Percentiles rank a stretch among this genome's conserved stretches.
phyloP scores from a whole-genome alignment of 2,329 filamentous ascomycete genomes.

The Rhytidhysteron rufulum region DNA sequence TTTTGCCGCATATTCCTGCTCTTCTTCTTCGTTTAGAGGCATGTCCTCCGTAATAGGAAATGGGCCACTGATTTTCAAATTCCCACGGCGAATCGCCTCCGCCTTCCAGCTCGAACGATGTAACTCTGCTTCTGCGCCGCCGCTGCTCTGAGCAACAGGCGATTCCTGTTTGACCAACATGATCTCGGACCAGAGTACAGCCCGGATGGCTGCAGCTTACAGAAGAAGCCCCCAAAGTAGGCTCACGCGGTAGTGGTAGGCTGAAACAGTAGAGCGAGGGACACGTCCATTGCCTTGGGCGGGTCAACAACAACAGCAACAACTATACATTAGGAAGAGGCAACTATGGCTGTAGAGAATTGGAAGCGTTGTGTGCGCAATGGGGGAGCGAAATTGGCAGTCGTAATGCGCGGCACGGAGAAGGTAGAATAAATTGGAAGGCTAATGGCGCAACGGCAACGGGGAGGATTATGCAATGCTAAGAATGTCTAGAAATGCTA shows the following conservation, averaged over 20 bases:
- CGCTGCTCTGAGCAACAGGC: conserved; percentile 28
- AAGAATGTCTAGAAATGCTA: background rate
- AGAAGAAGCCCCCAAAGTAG: conserved; percentile 21
- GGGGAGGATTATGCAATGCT: background rate
- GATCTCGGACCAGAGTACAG: conserved; percentile 9
- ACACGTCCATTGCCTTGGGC: conserved; percentile 13
- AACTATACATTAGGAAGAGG: conserved; percentile 18
- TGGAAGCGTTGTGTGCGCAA: conserved; percentile 10
- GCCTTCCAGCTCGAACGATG: conserved; percentile 37
- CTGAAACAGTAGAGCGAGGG: conserved; percentile 7
- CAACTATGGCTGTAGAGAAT: conserved; percentile 6
- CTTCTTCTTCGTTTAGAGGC: conserved; percentile 31
- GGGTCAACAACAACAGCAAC: conserved; percentile 12
- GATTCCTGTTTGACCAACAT: conserved; percentile 28
- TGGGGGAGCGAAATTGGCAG: conserved; percentile 21
- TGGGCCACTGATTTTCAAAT: conserved; percentile 36
- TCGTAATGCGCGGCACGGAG: conserved; percentile 4
- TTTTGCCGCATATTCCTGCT: conserved; percentile 26
- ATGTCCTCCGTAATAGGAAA: conserved; percentile 35
- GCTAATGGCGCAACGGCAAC: background rate
- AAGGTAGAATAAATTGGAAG: background rate
- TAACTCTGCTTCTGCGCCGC: conserved; percentile 19
- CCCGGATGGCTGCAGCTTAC: conserved; percentile 7
- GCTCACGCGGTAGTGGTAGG: conserved; percentile 20
- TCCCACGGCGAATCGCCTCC: conserved; percentile 35